Conservation (phyloP, 352 stramenopile species). For the Globisporangium rhizosaccharum region DNA sequence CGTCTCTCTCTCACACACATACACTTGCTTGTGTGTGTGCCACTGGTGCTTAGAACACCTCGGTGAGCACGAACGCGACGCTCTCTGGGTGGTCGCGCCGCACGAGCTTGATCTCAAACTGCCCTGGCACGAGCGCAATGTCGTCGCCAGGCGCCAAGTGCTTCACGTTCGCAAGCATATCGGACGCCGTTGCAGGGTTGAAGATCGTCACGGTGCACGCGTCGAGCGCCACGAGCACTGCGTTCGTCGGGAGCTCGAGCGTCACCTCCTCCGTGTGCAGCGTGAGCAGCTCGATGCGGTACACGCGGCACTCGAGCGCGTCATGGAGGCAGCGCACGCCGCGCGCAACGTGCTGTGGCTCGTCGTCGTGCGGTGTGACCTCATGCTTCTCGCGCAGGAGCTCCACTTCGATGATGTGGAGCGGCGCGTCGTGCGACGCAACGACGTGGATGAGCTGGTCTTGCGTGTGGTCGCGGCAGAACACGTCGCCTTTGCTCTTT, state of each 20-base stretch:
- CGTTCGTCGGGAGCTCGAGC: slow-evolving; percentile 24
- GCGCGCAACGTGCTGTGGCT: slow-evolving; percentile 18
- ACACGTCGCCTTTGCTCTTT: slow-evolving; percentile 29
- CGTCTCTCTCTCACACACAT: background rate
- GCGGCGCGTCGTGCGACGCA: slow-evolving; percentile 21
- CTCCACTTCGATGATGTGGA: slow-evolving; percentile 51
- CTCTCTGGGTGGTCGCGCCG: slow-evolving; percentile 1
- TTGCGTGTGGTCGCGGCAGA: slow-evolving; percentile 47
- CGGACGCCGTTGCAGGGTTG: background rate
- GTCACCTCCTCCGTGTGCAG: slow-evolving; percentile 15
- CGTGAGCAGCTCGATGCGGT: slow-evolving; percentile 29
- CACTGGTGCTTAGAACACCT: slow-evolving; percentile 7
- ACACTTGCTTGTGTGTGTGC: background rate
- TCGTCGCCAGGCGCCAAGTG: slow-evolving; percentile 7
- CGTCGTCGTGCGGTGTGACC: slow-evolving; percentile 15
- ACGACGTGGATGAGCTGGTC: slow-evolving; percentile 39
- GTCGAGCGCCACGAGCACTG: slow-evolving; percentile 28
- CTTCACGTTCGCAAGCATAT: slow-evolving; percentile 5
- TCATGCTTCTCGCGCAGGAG: slow-evolving; percentile 32
- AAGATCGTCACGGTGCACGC: slow-evolving; percentile 21
- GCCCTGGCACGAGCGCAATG: background rate
- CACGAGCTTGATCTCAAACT: slow-evolving; percentile 5
- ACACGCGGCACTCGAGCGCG: slow-evolving; percentile 36
- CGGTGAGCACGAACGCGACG: slow-evolving; percentile 5
- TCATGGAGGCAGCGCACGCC: slow-evolving; percentile 30